Base-by-base conservation (phyloP, 139 green algal genomes). In the Ettlia oleoabundans region DNA sequence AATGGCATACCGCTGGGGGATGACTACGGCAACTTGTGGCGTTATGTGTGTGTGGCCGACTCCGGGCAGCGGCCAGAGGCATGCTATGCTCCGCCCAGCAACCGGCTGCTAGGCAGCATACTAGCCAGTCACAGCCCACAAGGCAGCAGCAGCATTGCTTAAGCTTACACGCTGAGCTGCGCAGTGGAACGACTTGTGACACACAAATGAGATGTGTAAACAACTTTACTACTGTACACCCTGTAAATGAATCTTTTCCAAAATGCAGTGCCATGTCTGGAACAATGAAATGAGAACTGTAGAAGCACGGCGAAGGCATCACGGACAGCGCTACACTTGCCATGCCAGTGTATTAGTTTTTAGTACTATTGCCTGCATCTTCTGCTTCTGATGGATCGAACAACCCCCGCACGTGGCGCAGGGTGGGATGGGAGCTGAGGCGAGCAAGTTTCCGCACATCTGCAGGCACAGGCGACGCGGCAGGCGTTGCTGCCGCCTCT, bases 11-110 rank as follows among this genome's bases (percentile, higher is more conserved):
- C 87, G 0, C 42, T 90, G 18, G 73, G 70, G 2, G 80, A 78
- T 3, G 68, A 73, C 4, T 69, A 69, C 38, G 80, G 69, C 7
- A 64, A 82, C 19, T 67, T 90, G 43, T 52, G 64, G 51, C 85
- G 33, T 5, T 85, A 78, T 37, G 70, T 90, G 6, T 90, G 86
- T 30, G 76, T 80, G 4, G 84, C 86, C 4, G 86, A 84, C 55
- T 19, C 58, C 7, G 81, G 81, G 21, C 33, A 53, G 19, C 75
- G 76, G 81, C 71, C 71, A 7, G 37, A 43, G 32, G 32, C 53
- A 18, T 78, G 71, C 71, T 78, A 66, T 22, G 47, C 37, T 15
- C 71, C 71, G 69, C 69, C 69, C 47, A 58, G 47, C 47, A 58
- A n/a, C 55, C 21, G 15, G 47, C 55, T 65, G 55, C 55, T 32